These are phyloP conservation scores for Acorus gramineus DNA, from an alignment of 106 monocot species.

Conservation along the genomic window DNA sequence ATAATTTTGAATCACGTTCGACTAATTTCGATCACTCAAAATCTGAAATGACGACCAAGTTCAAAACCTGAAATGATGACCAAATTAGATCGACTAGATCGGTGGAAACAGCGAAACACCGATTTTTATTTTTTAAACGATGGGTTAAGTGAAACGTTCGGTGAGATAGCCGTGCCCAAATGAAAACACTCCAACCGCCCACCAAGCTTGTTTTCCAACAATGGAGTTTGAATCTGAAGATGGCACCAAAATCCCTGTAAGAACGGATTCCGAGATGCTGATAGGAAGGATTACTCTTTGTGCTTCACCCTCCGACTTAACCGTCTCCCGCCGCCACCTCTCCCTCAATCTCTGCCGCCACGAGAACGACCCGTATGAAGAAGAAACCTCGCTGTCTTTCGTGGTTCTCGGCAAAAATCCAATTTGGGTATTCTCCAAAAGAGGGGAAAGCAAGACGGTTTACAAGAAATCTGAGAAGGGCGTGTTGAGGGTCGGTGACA, in stretches of 20 bases:
- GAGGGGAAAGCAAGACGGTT: conserved; percentile 5
- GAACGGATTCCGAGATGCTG: background rate
- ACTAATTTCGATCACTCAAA: no score
- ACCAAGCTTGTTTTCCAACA: background rate
- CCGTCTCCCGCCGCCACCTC: conserved; percentile 5
- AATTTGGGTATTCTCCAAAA: conserved; percentile 13
- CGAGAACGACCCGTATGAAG: background rate
- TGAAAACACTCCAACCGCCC: no score
- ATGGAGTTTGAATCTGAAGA: background rate
- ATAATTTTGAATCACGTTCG: no score
- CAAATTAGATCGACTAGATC: no score
- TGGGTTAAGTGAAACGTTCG: no score
- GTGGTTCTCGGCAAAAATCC: conserved; percentile 47
- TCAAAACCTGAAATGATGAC: no score
- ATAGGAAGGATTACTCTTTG: background rate
- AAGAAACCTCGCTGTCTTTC: conserved; percentile 12
- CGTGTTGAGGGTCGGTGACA: conserved; percentile 15
- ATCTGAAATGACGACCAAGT: no score
- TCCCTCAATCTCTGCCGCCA: background rate
- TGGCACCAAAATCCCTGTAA: background rate
- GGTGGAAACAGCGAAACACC: no score
- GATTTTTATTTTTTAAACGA: no score
- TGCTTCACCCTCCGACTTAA: background rate
- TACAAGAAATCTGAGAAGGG: conserved; percentile 22
- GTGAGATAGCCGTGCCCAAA: no score